Evolutionary conservation across 805 yeast species (phyloP).

Genomic region (Groenewaldozyma tartarivorans): DNA sequence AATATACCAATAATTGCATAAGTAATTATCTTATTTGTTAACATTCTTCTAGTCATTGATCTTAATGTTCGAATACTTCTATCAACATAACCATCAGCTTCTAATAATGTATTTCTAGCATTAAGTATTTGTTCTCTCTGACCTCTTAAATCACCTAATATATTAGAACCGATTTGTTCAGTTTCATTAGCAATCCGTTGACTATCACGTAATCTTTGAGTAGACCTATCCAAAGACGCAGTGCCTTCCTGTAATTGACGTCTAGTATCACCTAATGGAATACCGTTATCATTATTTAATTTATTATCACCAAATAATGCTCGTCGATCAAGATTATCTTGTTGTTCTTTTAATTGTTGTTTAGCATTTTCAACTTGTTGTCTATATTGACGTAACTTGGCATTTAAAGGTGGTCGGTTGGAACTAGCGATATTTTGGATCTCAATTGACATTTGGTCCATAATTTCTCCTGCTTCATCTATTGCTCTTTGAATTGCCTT

Average conservation of each 20-base stretch:
- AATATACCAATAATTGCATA: constrained; percentile 87
- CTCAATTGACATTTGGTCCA: constrained; percentile 81
- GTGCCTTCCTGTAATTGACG: constrained; percentile 70
- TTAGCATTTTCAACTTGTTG: constrained; percentile 50
- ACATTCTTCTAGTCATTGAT: constrained; percentile 84
- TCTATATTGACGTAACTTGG: constrained; percentile 66
- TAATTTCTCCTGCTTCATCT: constrained; percentile 73
- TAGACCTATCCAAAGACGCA: constrained; percentile 69
- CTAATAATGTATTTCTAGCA: constrained; percentile 74
- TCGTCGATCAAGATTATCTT: constrained; percentile 64
- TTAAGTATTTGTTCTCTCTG: constrained; percentile 89
- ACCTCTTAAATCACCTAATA: constrained; percentile 76
- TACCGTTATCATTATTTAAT: constrained; percentile 24
- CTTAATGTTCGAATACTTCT: constrained; percentile 76
- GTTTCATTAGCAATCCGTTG: constrained; percentile 89
- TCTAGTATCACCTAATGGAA: constrained; percentile 53
- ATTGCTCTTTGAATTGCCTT: constrained; percentile 54
- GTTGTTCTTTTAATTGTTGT: constrained; percentile 36
- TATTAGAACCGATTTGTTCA: constrained; percentile 83
- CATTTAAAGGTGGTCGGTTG: constrained; percentile 59
- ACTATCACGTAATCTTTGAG: constrained; percentile 76
- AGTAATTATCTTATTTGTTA: constrained; percentile 82
- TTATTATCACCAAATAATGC: constrained; percentile 57
- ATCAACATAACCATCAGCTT: constrained; percentile 91
- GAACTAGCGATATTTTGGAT: constrained; percentile 75